Percentiles rank a stretch among this genome's conserved stretches.
phyloP scores from a whole-genome alignment of 768 basidiomycete genomes.

The Aureoboletus auriporus region DNA sequence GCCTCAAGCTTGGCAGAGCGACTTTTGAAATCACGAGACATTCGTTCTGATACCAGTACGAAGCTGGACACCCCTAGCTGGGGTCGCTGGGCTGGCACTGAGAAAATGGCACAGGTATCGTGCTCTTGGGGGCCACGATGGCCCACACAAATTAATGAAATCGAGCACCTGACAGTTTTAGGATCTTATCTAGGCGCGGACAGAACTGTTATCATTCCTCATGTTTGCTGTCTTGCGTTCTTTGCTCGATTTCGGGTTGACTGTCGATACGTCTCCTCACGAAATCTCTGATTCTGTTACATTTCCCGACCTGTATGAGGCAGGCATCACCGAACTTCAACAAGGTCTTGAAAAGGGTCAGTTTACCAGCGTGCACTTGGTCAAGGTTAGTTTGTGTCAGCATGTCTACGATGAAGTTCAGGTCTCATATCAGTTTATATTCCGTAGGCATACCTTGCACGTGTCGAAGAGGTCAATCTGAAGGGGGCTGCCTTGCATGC shows the following conservation, averaged over 20 bases:
- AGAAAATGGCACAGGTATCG: no score
- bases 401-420: no score
- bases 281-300: not conserved
- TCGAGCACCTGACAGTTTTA: no score
- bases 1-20: no score
- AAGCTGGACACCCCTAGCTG: no score
- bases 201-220: not conserved
- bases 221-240: constrained; percentile 5
- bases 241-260: constrained; percentile 2
- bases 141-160: no score
- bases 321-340: constrained; percentile 53
- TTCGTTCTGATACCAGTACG: no score
- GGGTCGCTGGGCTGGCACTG: no score
- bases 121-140: no score
- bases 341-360: constrained; percentile 45
- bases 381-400: constrained; percentile 39
- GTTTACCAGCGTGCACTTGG: constrained; percentile 60
- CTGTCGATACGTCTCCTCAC: constrained; percentile 12
- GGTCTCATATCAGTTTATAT: no score
- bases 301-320: constrained; percentile 61
- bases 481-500: constrained; percentile 56
- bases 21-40: no score
- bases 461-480: constrained; percentile 64
- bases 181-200: not conserved
- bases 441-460: constrained; percentile 56